Evolutionary conservation across 352 stramenopile genomes (phyloP), one percentile per base, ranked within the genome.

Genomic region (Pythium scleroteichum): DNA sequence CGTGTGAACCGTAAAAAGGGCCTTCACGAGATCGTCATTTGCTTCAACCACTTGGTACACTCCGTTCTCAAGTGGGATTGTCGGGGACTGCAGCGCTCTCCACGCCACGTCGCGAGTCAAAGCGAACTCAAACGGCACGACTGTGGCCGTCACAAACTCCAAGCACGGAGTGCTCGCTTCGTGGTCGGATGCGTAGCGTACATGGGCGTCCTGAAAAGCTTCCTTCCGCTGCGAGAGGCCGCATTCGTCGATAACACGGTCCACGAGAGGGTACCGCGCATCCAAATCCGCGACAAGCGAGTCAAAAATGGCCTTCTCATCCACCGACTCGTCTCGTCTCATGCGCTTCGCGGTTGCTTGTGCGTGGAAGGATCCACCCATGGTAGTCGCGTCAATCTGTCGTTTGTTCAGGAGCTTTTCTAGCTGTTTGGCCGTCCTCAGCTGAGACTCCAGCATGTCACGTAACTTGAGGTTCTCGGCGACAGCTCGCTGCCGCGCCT

Each of bases 361-460:
- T 4, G 33, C 27, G 44, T 44, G 16, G 32, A 1, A 8, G 2
- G 19, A 27, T 14, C 19, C 6, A 13, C 4, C 38, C 14, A 44
- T n/a, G 1, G 0, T 8, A 1, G 48, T 2, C 7, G 6, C 4
- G 14, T 50, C 40, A 6, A 9, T 10, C 2, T 27, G 39, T 2
- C 57, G 57, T 29, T 64, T 64, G 19, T 29, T 38, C 1, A 64
- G 48, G 0, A 64, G 47, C 39, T 53, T 57, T 32, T 58, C 50
- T 12, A 64, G 40, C 4, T 20, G 35, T 33, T 32, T 41, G 1
- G 48, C 57, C 5, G 29, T 29, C 3, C 48, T 35, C 2, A 64
- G 48, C 44, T 64, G 57, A 2, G 14, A 46, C 39, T 63, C 45
- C 0, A 63, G 23, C n/a, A 45, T 24, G 2, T 29, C 35, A 2